phyloP scores from a whole-genome alignment of 2,329 filamentous ascomycete genomes.

The Aspergillus pseudonomiae region DNA sequence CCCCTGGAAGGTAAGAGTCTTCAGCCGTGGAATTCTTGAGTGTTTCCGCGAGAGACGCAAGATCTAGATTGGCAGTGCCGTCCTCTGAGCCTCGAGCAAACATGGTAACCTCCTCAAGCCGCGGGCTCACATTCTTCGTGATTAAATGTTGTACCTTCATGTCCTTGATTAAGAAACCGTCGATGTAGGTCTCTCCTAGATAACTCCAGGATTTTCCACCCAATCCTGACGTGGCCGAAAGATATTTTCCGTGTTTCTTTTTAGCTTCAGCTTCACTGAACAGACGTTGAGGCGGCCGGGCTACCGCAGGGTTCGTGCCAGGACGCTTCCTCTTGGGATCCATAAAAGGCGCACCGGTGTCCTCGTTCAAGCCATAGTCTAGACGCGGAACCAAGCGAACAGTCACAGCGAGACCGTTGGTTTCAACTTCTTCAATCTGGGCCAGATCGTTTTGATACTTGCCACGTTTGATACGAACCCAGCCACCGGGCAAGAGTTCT shows the following conservation, averaged over 20 bases:
- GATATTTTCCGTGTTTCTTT: constrained; percentile 74
- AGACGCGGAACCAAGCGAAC: constrained; percentile 87
- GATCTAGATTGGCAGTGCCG: constrained; percentile 89
- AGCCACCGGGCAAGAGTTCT: constrained; percentile 81
- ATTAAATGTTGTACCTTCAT: constrained; percentile 84
- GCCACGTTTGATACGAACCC: constrained; percentile 81
- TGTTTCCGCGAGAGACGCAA: constrained; percentile 86
- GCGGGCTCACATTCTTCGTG: constrained; percentile 90
- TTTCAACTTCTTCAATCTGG: constrained; percentile 88
- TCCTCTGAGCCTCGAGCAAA: constrained; percentile 89
- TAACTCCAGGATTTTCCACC: constrained; percentile 77
- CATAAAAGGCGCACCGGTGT: constrained; percentile 58
- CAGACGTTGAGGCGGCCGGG: constrained; percentile 80
- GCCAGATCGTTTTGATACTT: constrained; percentile 89
- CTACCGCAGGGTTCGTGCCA: constrained; percentile 54
- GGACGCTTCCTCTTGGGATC: constrained; percentile 80
- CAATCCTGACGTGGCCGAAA: constrained; percentile 56
- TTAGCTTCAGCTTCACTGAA: constrained; percentile 93
- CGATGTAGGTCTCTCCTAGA: constrained; percentile 84
- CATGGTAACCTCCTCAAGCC: constrained; percentile 91
- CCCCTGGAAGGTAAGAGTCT: constrained; percentile 85
- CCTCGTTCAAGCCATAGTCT: constrained; percentile 88
- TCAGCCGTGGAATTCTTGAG: constrained; percentile 81
- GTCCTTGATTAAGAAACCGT: constrained; percentile 91
- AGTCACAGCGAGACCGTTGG: constrained; percentile 85